Percentiles rank a stretch among this genome's conserved stretches.
Conservation (phyloP, 352 stramenopile genomes). For the Phytophthora colocasiae region DNA sequence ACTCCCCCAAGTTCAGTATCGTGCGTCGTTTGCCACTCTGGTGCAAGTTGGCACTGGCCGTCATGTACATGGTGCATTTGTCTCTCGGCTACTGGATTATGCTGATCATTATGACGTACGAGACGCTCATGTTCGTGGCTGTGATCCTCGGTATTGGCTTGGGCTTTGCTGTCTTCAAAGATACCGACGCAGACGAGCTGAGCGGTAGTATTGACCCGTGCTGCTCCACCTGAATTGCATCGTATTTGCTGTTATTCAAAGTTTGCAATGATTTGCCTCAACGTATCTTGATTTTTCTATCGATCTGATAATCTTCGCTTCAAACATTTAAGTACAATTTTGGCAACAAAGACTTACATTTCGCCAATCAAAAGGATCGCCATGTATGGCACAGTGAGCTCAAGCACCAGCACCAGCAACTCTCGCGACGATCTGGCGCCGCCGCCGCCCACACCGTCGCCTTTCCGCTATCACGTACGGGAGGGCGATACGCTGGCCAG, state of each 20-base stretch:
- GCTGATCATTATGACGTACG: slow-evolving; percentile 90
- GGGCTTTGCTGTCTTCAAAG: slow-evolving; percentile 86
- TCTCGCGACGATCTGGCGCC: slow-evolving; percentile 34
- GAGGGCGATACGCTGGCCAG: slow-evolving; percentile 64
- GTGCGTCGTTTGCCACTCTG: slow-evolving; percentile 57
- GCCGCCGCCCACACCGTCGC: slow-evolving; percentile 48
- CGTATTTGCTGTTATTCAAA: slow-evolving; percentile 2
- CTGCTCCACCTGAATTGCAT: slow-evolving; percentile 72
- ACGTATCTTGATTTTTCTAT: slow-evolving; percentile 3
- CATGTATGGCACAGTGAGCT: slow-evolving; percentile 67
- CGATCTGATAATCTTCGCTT: slow-evolving; percentile 3
- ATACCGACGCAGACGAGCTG: slow-evolving; percentile 75
- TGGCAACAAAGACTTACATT: not conserved
- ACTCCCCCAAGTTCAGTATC: slow-evolving; percentile 43
- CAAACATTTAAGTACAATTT: slow-evolving; percentile 11
- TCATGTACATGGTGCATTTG: slow-evolving; percentile 82
- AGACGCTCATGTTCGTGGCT: slow-evolving; percentile 82
- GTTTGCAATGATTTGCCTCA: not conserved
- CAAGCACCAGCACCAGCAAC: slow-evolving; percentile 33
- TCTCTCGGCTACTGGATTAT: slow-evolving; percentile 85
- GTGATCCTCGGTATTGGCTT: slow-evolving; percentile 75
- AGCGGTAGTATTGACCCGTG: slow-evolving; percentile 79
- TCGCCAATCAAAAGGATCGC: slow-evolving; percentile 25
- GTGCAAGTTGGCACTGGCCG: slow-evolving; percentile 70
- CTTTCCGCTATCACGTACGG: slow-evolving; percentile 80